Conservation (phyloP, 2,329 filamentous ascomycete genomes). For the Talaromyces islandicus region DNA sequence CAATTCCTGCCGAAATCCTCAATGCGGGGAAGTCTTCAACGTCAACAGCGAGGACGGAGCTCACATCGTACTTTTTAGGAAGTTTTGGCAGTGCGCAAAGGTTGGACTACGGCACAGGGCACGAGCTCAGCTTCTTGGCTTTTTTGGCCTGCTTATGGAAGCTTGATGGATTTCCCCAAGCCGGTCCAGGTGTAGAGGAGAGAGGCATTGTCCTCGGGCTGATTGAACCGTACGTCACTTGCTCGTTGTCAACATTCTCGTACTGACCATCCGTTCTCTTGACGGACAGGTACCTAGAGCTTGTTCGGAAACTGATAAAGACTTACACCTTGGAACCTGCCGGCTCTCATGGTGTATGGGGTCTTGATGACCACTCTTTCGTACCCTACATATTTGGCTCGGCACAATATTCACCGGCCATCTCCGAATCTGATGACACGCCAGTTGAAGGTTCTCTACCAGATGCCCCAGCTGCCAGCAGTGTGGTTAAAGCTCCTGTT, state of each 20-base stretch:
- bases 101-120: conserved; percentile 92
- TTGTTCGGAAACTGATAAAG: conserved; percentile 76
- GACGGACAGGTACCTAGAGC: conserved; percentile 61
- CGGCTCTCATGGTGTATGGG: conserved; percentile 96
- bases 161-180: conserved; percentile 67
- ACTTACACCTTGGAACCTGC: conserved; percentile 93
- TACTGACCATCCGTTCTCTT: not conserved
- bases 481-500: conserved; percentile 58
- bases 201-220: conserved; percentile 74
- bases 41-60: conserved; percentile 56
- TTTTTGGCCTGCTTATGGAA: conserved; percentile 92
- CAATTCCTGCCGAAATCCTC: conserved; percentile 48
- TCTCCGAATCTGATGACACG: conserved; percentile 57
- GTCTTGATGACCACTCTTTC: conserved; percentile 95
- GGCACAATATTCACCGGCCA: conserved; percentile 76
- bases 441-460: conserved; percentile 73
- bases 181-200: conserved; percentile 53
- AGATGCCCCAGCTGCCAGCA: conserved; percentile 63
- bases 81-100: conserved; percentile 83
- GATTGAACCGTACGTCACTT: conserved; percentile 66
- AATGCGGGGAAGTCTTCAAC: conserved; percentile 20
- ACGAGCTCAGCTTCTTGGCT: conserved; percentile 90
- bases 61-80: conserved; percentile 74
- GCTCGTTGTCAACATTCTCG: not conserved
- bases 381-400: conserved; percentile 92